Evolutionary conservation across 352 stramenopile genomes (phyloP), one percentile per base, ranked within the genome.

Genomic region (Pythium rishiriense): DNA sequence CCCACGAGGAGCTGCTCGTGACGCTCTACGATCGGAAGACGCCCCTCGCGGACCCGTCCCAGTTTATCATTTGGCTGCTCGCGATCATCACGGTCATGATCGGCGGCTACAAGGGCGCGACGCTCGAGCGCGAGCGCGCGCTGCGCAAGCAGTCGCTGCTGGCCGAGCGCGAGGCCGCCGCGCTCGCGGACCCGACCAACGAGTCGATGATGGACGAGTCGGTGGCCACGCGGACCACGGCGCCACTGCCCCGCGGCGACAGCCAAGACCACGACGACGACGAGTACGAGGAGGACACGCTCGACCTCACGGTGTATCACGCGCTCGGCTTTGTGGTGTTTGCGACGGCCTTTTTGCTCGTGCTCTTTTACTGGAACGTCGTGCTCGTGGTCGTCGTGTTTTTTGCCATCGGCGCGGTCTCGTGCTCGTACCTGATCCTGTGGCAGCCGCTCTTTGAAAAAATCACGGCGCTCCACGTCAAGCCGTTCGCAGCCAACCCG

Each of bases 291-390:
- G 83, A 90, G 51, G 89, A 96, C 49, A 85, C 78, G 31, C 58
- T 98, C 19, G 95, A 98, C 58, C 72, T 98, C 9, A 92, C 74
- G 43, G 79, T 91, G 12, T 82, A 76, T 41, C 94, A 98, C 77
- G 94, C 94, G 0, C 22, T 97, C 21, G 80, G 69, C 46, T 98
- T 98, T 55, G 75, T 98, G 62, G 62, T 97, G 29, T 80, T 98
- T 70, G 88, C 87, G 35, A 97, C 89, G 6, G 83, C 69, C 4
- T 94, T 96, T 66, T 75, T 98, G 11, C 66, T 98, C 8, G 74
- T 98, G 54, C 75, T 98, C 1, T 98, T 98, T 73, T 97, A 91
- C 58, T 78, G 90, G 31, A 67, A 95, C 65, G 60, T 92, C 24
- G 76, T 91, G 63, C 79, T 93, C 53, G 81, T 92, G 15, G 75